Conservation (phyloP, 2,329 filamentous ascomycete genomes). For the Talaromyces verruculosus region DNA sequence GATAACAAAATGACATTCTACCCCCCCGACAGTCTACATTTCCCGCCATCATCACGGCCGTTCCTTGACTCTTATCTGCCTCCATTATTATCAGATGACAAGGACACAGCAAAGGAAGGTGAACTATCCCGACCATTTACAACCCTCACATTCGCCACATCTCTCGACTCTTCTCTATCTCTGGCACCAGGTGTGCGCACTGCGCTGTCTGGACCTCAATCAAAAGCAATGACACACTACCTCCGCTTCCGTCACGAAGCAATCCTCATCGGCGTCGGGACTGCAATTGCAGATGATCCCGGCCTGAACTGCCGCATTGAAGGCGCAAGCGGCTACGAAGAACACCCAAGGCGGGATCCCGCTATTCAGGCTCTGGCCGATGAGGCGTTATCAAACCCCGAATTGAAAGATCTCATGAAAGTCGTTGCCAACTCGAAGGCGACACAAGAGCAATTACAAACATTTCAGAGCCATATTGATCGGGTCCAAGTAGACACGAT, state of each 20-base stretch:
- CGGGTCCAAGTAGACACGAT: neutral
- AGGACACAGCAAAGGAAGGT: neutral
- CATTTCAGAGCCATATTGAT: constrained; percentile 8
- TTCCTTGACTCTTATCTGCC: constrained; percentile 20
- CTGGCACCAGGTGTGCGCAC: constrained; percentile 79
- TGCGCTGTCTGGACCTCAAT: constrained; percentile 73
- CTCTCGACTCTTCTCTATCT: constrained; percentile 78
- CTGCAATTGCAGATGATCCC: constrained; percentile 80
- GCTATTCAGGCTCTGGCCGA: constrained; percentile 3
- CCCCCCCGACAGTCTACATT: constrained; percentile 9
- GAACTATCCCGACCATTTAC: constrained; percentile 17
- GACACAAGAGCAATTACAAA: neutral
- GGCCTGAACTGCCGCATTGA: constrained; percentile 77
- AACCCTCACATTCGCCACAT: constrained; percentile 59
- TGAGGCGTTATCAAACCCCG: constrained; percentile 5
- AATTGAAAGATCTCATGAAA: constrained; percentile 15
- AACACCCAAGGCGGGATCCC: neutral
- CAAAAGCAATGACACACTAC: constrained; percentile 92
- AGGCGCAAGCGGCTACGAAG: constrained; percentile 52
- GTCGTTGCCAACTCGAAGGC: neutral
- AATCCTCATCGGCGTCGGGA: constrained; percentile 82
- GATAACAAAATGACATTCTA: constrained; percentile 1
- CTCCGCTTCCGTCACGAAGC: constrained; percentile 79
- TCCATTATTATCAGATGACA: neutral
- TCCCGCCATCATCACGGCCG: constrained; percentile 10